phyloP scores from a whole-genome alignment of 1,139 yeast genomes.

The Yamadazyma oceani region DNA sequence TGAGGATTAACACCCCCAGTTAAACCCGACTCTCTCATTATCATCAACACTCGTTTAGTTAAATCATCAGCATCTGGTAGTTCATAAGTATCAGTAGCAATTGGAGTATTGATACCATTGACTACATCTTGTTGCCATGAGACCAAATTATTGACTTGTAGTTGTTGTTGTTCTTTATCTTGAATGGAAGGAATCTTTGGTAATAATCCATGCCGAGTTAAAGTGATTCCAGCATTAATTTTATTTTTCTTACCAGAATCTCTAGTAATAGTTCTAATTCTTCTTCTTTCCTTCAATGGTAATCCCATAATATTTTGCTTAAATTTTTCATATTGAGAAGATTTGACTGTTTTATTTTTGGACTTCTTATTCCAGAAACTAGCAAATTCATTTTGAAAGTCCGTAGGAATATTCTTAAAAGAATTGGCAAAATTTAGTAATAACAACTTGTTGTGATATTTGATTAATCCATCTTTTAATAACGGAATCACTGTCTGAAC shows the following conservation, averaged over 20 bases:
- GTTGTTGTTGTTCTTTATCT: conserved; percentile 52
- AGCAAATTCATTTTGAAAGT: conserved; percentile 50
- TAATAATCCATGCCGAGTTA: conserved; percentile 79
- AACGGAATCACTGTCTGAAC: conserved; percentile 55
- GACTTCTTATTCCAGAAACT: conserved; percentile 54
- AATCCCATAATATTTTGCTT: conserved; percentile 86
- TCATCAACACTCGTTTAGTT: conserved; percentile 71
- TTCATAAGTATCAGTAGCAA: conserved; percentile 76
- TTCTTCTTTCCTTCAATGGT: conserved; percentile 79
- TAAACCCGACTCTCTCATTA: conserved; percentile 89
- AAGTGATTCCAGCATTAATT: conserved; percentile 71
- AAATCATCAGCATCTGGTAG: conserved; percentile 79
- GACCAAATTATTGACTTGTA: conserved; percentile 56
- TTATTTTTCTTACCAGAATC: conserved; percentile 80
- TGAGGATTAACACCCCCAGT: conserved; percentile 74
- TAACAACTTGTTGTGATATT: conserved; percentile 78
- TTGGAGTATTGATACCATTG: conserved; percentile 83
- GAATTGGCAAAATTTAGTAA: conserved; percentile 84
- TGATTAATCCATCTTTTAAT: conserved; percentile 48
- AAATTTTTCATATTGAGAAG: conserved; percentile 73
- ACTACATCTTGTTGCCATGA: conserved; percentile 94
- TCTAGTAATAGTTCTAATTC: conserved; percentile 79
- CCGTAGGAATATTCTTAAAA: conserved; percentile 61
- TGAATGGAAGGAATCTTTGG: conserved; percentile 87
- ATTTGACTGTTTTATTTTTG: conserved; percentile 48